A percentile compares a stretch with the other conserved stretches of the same genome.
Evolutionary conservation across 192 early-diverging fungal species (phyloP).

Genomic region (Phycomyces nitens): DNA sequence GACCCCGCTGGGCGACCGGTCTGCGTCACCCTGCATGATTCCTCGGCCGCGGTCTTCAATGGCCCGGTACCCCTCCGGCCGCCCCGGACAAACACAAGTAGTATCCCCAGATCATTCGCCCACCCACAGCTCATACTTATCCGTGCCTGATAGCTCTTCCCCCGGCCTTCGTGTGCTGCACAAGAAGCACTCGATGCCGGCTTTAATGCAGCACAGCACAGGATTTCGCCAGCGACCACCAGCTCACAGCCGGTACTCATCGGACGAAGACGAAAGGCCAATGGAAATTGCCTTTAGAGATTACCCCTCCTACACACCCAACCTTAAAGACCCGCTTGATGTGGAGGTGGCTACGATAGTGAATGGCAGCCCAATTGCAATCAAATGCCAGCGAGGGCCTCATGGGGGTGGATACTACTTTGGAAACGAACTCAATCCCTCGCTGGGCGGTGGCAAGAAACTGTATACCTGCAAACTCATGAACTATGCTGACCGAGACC

Average conservation of each 20-base stretch:
- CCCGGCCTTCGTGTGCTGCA: neutral
- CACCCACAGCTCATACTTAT: neutral
- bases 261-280: neutral
- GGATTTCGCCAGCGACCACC: neutral
- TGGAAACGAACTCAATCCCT: slow-evolving; percentile 41
- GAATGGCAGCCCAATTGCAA: slow-evolving; percentile 45
- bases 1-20: slow-evolving; percentile 14
- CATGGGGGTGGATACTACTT: slow-evolving; percentile 42
- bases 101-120: neutral
- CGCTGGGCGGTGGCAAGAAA: slow-evolving; percentile 40
- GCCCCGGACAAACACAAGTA: slow-evolving; percentile 1
- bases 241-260: neutral
- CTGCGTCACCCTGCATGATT: slow-evolving; percentile 25
- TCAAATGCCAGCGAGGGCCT: slow-evolving; percentile 42
- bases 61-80: slow-evolving; percentile 6
- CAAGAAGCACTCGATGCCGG: slow-evolving; percentile 18
- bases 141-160: slow-evolving; percentile 11
- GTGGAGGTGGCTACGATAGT: slow-evolving; percentile 51
- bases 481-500: slow-evolving; percentile 33
- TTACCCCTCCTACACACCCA: slow-evolving; percentile 30
- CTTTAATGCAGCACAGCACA: slow-evolving; percentile 12
- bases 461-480: slow-evolving; percentile 42
- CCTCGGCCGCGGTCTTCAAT: slow-evolving; percentile 31
- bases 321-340: slow-evolving; percentile 46
- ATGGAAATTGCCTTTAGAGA: slow-evolving; percentile 10